Evolutionary conservation across 2,329 filamentous ascomycete species (phyloP).

Genomic region (Exophiala sp.): DNA sequence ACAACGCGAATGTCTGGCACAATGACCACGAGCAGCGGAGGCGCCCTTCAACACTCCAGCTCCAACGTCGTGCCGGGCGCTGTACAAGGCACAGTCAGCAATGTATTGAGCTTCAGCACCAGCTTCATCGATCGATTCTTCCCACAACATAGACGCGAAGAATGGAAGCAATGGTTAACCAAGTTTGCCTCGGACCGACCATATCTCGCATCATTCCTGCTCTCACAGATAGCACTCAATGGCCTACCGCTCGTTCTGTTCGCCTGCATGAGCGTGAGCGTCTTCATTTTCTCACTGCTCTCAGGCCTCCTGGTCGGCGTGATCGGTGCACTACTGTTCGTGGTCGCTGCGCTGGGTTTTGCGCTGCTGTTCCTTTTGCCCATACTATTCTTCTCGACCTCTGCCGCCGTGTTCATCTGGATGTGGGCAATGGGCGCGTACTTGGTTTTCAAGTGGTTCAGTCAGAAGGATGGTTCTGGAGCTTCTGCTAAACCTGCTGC

Average conservation of each 20-base stretch:
- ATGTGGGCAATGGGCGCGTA: slow-evolving; percentile 62
- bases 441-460: slow-evolving; percentile 30
- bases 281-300: slow-evolving; percentile 60
- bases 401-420: slow-evolving; percentile 63
- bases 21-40: background rate
- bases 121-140: slow-evolving; percentile 50
- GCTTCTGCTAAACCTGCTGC: slow-evolving; percentile 6
- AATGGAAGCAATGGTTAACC: slow-evolving; percentile 52
- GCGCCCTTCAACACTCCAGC: background rate
- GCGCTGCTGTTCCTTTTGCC: slow-evolving; percentile 67
- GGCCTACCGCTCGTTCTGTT: slow-evolving; percentile 68
- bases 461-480: slow-evolving; percentile 20
- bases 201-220: slow-evolving; percentile 66
- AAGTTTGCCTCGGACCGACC: slow-evolving; percentile 63
- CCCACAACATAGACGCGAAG: slow-evolving; percentile 59
- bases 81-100: slow-evolving; percentile 24
- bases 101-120: slow-evolving; percentile 16
- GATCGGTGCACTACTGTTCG: slow-evolving; percentile 56
- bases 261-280: slow-evolving; percentile 60
- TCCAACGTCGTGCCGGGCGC: slow-evolving; percentile 9
- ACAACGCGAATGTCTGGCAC: background rate
- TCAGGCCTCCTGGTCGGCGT: slow-evolving; percentile 55
- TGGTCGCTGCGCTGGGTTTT: slow-evolving; percentile 64
- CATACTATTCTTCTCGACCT: slow-evolving; percentile 63
- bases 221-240: slow-evolving; percentile 62